phyloP scores from a whole-genome alignment of 495 filamentous ascomycete genomes.

The Cudoniella acicularis region DNA sequence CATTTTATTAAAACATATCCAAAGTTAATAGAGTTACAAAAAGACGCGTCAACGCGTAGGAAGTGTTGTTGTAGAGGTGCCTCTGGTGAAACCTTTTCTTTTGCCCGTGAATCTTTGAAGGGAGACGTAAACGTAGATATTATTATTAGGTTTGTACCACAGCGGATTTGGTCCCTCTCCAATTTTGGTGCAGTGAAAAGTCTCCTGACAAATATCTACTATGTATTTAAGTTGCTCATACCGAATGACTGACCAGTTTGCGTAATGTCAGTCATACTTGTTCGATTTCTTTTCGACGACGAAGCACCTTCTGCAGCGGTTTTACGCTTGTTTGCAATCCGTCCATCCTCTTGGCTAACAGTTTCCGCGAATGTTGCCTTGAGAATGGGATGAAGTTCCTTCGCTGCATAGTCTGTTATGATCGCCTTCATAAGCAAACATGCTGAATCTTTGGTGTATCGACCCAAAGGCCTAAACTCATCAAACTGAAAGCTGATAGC shows the following conservation, averaged over 20 bases:
- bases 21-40: too few species aligned
- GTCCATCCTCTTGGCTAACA: slow-evolving; percentile 1
- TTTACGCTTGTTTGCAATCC: slow-evolving; percentile 1
- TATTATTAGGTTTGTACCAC: too few species aligned
- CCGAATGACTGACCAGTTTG: background rate
- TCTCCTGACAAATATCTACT: background rate
- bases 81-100: too few species aligned
- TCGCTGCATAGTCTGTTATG: slow-evolving; percentile 2
- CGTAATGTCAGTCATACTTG: background rate
- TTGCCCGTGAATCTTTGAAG: too few species aligned
- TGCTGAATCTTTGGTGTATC: slow-evolving; percentile 4
- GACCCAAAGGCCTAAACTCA: slow-evolving; percentile 4
- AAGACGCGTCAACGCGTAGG: too few species aligned
- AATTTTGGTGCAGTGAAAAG: too few species aligned
- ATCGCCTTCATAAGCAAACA: slow-evolving; percentile 1
- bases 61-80: too few species aligned
- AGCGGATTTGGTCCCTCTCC: too few species aligned
- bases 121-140: too few species aligned
- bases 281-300: background rate
- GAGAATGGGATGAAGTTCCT: slow-evolving; percentile 6
- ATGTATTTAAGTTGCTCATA: background rate
- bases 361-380: slow-evolving; percentile 2
- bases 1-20: too few species aligned
- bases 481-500: slow-evolving; percentile 2
- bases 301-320: background rate